Evolutionary conservation across 2,329 filamentous ascomycete species (phyloP).

Genomic region (Fusarium albosuccineum): DNA sequence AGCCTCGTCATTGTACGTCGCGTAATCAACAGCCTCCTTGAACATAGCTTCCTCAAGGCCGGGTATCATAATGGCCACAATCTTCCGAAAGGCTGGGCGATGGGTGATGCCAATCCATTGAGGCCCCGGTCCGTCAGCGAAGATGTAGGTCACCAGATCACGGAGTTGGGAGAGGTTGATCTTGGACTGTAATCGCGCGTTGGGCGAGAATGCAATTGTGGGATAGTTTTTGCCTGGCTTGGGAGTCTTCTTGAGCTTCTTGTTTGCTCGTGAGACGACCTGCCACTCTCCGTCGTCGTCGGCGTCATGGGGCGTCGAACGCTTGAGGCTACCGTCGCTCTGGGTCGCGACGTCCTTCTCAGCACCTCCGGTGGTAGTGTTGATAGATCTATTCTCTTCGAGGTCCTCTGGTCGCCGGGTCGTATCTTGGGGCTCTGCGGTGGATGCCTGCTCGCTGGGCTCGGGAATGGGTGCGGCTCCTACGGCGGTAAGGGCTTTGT

Average conservation of each 20-base stretch:
- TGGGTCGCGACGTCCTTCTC: slow-evolving; percentile 38
- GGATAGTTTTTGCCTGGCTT: slow-evolving; percentile 70
- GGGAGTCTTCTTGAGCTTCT: slow-evolving; percentile 73
- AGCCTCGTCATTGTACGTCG: slow-evolving; percentile 57
- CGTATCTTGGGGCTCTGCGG: slow-evolving; percentile 24
- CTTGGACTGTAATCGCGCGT: slow-evolving; percentile 70
- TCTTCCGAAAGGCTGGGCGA: slow-evolving; percentile 77
- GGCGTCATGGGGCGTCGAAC: slow-evolving; percentile 62
- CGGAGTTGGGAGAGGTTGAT: slow-evolving; percentile 74
- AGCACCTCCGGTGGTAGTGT: slow-evolving; percentile 8
- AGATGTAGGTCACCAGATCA: slow-evolving; percentile 74
- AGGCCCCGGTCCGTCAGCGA: slow-evolving; percentile 73
- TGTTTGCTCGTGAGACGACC: slow-evolving; percentile 65
- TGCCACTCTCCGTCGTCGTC: slow-evolving; percentile 64
- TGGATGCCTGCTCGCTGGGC: slow-evolving; percentile 11
- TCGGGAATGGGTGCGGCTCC: slow-evolving; percentile 29
- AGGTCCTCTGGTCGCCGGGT: slow-evolving; percentile 16
- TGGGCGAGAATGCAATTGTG: slow-evolving; percentile 68
- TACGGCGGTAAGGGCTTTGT: slow-evolving; percentile 37
- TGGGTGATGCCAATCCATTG: slow-evolving; percentile 75
- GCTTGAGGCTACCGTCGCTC: slow-evolving; percentile 62
- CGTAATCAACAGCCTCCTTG: slow-evolving; percentile 68
- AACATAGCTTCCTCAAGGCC: slow-evolving; percentile 94
- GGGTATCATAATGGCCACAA: slow-evolving; percentile 91
- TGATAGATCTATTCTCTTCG: slow-evolving; percentile 17